These are phyloP conservation scores for Grosmannia serpens DNA, from an alignment of 2,329 filamentous ascomycete genomes.

Conservation along the genomic window DNA sequence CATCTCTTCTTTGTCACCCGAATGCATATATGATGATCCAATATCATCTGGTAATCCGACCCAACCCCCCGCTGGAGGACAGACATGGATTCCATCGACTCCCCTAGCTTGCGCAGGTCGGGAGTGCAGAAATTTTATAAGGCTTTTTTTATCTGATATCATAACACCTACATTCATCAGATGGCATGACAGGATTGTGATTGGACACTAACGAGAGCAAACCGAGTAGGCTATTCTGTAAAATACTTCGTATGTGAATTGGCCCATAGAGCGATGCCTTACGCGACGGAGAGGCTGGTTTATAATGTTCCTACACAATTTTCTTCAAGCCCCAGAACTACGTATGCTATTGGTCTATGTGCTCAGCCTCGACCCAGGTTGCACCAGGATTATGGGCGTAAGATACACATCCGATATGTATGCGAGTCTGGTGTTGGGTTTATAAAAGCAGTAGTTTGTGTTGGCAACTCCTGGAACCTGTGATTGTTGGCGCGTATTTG, in stretches of 20 bases:
- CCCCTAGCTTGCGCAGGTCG: conserved; percentile 8
- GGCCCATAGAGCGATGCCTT: too few species aligned
- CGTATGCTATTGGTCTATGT: not conserved
- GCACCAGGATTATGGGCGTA: not conserved
- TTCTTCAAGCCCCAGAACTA: too few species aligned
- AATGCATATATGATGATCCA: not conserved
- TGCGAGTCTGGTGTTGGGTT: too few species aligned
- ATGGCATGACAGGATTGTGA: not conserved
- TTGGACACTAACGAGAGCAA: not conserved
- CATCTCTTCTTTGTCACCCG: not conserved
- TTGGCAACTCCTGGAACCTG: too few species aligned
- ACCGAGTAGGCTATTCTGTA: too few species aligned
- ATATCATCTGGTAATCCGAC: conserved; percentile 15
- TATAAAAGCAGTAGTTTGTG: too few species aligned
- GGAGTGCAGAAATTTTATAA: conserved; percentile 10
- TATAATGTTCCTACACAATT: too few species aligned
- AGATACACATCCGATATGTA: too few species aligned
- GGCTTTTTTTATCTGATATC: conserved; percentile 8
- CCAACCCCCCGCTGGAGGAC: conserved; percentile 9
- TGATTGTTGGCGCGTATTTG: too few species aligned
- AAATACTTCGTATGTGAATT: too few species aligned
- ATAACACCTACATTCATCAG: not conserved
- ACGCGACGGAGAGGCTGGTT: too few species aligned
- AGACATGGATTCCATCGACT: not conserved
- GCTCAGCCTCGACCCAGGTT: not conserved